A percentile compares a stretch with the other conserved stretches of the same genome.
Conservation (phyloP, 306 rosid species). For the Lathyrus sativus region DNA sequence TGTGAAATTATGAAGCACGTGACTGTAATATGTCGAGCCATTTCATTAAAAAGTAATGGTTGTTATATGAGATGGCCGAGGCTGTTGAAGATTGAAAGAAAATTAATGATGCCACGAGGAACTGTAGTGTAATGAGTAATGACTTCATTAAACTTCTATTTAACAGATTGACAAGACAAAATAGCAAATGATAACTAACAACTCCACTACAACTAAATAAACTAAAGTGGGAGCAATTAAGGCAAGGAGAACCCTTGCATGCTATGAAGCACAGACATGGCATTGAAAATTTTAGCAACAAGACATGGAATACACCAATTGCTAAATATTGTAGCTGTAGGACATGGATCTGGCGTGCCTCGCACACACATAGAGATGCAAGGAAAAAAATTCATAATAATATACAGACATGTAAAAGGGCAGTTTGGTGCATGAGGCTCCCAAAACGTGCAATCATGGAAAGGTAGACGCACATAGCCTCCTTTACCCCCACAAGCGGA, state of each 20-base stretch:
- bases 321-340: slow-evolving; percentile 12
- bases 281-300: neutral
- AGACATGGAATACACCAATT: slow-evolving; percentile 1
- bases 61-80: slow-evolving; percentile 2
- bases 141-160: slow-evolving; percentile 9
- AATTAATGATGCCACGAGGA: slow-evolving; percentile 21
- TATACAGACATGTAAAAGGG: too few species aligned
- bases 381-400: too few species aligned
- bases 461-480: neutral
- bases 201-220: slow-evolving; percentile 13
- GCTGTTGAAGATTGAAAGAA: slow-evolving; percentile 29
- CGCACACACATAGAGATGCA: neutral
- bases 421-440: too few species aligned
- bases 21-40: slow-evolving; percentile 9
- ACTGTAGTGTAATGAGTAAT: neutral
- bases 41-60: slow-evolving; percentile 14
- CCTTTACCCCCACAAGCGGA: neutral
- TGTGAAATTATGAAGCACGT: slow-evolving; percentile 28
- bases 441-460: neutral
- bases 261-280: neutral
- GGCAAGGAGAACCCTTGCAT: slow-evolving; percentile 17
- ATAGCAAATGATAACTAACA: slow-evolving; percentile 6
- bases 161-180: slow-evolving; percentile 15
- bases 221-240: neutral
- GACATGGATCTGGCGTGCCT: neutral